Base-by-base conservation (phyloP, 2,329 filamentous ascomycete genomes). In the Hypoxylon sp. region DNA sequence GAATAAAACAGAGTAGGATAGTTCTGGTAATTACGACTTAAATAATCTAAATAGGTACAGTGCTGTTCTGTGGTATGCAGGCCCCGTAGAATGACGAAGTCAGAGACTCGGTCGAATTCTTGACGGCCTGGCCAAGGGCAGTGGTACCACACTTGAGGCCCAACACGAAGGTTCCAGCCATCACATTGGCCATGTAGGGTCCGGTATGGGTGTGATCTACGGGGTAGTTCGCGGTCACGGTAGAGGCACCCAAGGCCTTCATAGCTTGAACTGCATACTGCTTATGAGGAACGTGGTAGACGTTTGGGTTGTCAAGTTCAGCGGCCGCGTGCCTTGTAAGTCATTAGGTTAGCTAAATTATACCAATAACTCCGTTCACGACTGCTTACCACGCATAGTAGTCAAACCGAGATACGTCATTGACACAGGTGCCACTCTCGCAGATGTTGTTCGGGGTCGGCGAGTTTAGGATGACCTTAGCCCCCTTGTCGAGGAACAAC, bases 171-270 rank as follows among this genome's bases (percentile, higher is more conserved):
- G 84, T 82, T 68, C 84, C 79, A 0, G 86, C 82, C 55, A 86
- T 83, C 3, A 83, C 76, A 62, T 85, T 78, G 1, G 88, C 86
- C n/a, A 86, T 84, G 26, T 75, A 77, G 0, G 84, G 77, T 53
- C 81, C 84, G 1, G 87, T 89, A 73, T 89, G 88, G 0, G 87
- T 90, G 73, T 90, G 87, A 68, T 89, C 87, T 19, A 80, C 80
- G 0, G 87, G 85, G 64, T 83, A 90, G 64, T 82, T 79, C 0
- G 78, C 76, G 72, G 87, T 82, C 24, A 87, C 84, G 3, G 76
- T 79, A 0, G 76, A 62, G 41, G 75, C 77, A 0, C 87, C 86
- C 47, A 87, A 70, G 13, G 78, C 76, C 72, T 82, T 72, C 72
- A 84, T 87, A 39, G 80, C 82, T 65, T 82, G 80, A 3, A 83